These are phyloP conservation scores for Verticillium zaregamsianum DNA, from an alignment of 2,329 filamentous ascomycete genomes.

Conservation along the genomic window DNA sequence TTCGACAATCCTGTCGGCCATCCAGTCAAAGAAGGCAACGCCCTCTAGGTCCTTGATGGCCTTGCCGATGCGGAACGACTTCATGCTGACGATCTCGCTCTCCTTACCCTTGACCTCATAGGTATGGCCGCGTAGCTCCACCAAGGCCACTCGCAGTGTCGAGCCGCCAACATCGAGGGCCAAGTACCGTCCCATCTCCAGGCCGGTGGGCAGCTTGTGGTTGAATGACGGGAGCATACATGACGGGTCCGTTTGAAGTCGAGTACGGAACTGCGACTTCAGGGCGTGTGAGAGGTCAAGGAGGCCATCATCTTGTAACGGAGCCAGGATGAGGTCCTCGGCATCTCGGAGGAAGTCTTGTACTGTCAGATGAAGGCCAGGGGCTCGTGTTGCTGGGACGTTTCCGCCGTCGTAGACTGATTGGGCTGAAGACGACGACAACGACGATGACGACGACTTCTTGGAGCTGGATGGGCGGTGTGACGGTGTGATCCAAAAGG, in stretches of 20 bases:
- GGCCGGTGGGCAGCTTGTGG: slow-evolving; percentile 57
- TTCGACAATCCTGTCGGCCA: slow-evolving; percentile 56
- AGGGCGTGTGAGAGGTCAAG: slow-evolving; percentile 42
- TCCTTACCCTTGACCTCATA: slow-evolving; percentile 28
- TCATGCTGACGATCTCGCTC: slow-evolving; percentile 50
- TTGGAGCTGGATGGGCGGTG: not conserved
- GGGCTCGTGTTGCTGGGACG: slow-evolving; percentile 1
- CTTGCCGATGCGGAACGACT: slow-evolving; percentile 52
- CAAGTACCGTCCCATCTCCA: slow-evolving; percentile 55
- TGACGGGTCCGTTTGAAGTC: slow-evolving; percentile 45
- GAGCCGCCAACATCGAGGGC: slow-evolving; percentile 67
- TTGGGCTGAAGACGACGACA: not conserved
- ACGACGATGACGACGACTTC: slow-evolving; percentile 6
- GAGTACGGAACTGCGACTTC: slow-evolving; percentile 50
- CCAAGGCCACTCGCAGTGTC: slow-evolving; percentile 60
- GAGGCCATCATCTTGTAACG: slow-evolving; percentile 41
- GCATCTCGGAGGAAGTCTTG: slow-evolving; percentile 54
- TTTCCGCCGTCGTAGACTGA: not conserved
- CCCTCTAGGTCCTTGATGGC: slow-evolving; percentile 54
- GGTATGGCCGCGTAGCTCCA: slow-evolving; percentile 50
- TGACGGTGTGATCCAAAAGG: slow-evolving; percentile 11
- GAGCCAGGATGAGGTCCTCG: slow-evolving; percentile 46
- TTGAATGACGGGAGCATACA: slow-evolving; percentile 66
- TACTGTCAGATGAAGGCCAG: slow-evolving; percentile 21
- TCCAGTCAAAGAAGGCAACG: slow-evolving; percentile 63